phyloP scores from a whole-genome alignment of 257 asterid genomes.

The Hygrophila difformis region DNA sequence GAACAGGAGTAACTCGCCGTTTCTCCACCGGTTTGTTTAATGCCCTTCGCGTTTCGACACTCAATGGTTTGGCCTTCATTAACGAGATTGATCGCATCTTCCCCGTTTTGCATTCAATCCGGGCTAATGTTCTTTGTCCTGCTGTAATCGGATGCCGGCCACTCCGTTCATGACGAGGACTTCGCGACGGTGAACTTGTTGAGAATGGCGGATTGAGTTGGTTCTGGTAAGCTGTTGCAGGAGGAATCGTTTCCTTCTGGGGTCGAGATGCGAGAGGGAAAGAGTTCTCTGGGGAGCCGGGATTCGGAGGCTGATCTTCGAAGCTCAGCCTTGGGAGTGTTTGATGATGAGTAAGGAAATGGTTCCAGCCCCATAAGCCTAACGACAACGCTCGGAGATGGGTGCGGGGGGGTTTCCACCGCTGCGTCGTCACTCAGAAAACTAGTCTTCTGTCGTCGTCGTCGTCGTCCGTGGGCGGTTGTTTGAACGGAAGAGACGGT shows the following conservation, averaged over 20 bases:
- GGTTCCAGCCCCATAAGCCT: slow-evolving; percentile 84
- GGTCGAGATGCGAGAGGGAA: slow-evolving; percentile 27
- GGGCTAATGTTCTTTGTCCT: slow-evolving; percentile 32
- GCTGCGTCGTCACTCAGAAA: neutral
- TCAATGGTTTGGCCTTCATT: slow-evolving; percentile 47
- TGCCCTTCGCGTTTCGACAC: slow-evolving; percentile 52
- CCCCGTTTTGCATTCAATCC: slow-evolving; percentile 32
- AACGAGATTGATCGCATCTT: slow-evolving; percentile 42
- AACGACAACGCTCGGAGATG: slow-evolving; percentile 77
- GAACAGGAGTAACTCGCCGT: slow-evolving; percentile 45
- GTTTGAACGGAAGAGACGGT: slow-evolving; percentile 30
- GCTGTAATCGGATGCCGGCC: slow-evolving; percentile 34
- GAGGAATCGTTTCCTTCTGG: slow-evolving; percentile 20
- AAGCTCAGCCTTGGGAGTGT: slow-evolving; percentile 39
- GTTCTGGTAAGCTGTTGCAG: slow-evolving; percentile 21
- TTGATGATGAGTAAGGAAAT: no score
- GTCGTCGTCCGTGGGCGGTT: neutral
- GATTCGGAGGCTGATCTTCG: slow-evolving; percentile 89
- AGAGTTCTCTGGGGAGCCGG: slow-evolving; percentile 57
- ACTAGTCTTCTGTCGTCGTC: no score
- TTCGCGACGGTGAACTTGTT: slow-evolving; percentile 33
- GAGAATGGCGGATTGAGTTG: no score
- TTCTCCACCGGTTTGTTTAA: slow-evolving; percentile 33
- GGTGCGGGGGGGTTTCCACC: slow-evolving; percentile 15
- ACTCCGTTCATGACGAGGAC: slow-evolving; percentile 48